Conservation (phyloP, 306 rosid genomes). For the Casuarina cunninghamiana region DNA sequence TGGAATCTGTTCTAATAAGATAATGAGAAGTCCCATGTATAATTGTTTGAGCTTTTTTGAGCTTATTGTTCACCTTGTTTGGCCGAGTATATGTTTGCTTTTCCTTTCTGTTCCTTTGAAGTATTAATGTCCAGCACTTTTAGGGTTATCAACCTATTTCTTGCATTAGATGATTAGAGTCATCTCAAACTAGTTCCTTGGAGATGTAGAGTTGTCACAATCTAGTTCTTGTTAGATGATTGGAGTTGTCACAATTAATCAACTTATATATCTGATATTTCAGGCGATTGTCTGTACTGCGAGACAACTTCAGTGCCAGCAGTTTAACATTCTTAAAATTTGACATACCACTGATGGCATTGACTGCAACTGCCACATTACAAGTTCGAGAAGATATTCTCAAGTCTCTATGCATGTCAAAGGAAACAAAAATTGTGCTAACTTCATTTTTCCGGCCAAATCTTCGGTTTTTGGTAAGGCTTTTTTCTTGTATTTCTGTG, state of each 20-base stretch:
- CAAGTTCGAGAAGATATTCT: conserved; percentile 81
- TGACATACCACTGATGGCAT: conserved; percentile 89
- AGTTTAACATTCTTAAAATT: conserved; percentile 56
- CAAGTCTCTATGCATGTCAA: conserved; percentile 62
- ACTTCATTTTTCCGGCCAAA: conserved; percentile 87
- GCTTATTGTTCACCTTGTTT: conserved; percentile 1
- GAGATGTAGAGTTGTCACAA: not conserved
- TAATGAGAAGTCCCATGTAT: not conserved
- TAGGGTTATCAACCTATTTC: conserved; percentile 1
- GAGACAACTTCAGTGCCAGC: conserved; percentile 68
- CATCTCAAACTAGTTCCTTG: too few relatives aligned
- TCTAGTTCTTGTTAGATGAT: not conserved
- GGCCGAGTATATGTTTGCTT: not conserved
- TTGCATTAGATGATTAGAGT: not conserved
- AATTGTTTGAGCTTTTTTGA: not conserved
- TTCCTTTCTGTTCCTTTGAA: not conserved
- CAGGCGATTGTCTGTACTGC: conserved; percentile 73
- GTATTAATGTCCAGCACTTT: not conserved
- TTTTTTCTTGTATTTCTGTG: not conserved
- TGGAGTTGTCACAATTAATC: not conserved
- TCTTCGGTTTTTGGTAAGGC: conserved; percentile 71
- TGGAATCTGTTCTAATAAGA: not conserved
- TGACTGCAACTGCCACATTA: conserved; percentile 89
- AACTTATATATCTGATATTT: conserved; percentile 39
- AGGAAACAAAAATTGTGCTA: conserved; percentile 69